These are phyloP conservation scores for Tuber aestivum DNA, from an alignment of 495 filamentous ascomycete species.

Conservation along the genomic window DNA sequence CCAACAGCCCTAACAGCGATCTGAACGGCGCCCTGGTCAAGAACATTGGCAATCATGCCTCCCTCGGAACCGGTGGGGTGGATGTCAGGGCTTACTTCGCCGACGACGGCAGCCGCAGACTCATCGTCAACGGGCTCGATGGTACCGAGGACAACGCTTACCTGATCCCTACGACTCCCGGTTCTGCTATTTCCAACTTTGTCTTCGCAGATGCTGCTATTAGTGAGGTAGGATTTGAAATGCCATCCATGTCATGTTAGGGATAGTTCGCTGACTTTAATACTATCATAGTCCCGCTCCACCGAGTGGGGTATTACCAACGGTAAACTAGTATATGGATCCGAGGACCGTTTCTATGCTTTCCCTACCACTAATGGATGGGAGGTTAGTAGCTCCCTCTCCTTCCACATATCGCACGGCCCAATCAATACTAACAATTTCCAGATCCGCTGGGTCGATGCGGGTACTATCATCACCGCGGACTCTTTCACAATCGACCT, in stretches of 20 bases:
- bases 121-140: conserved; percentile 9
- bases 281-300: conserved; percentile 11
- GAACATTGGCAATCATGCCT: background rate
- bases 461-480: conserved; percentile 7
- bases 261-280: background rate
- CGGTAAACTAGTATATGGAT: conserved; percentile 13
- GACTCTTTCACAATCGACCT: conserved; percentile 16
- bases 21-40: conserved; percentile 7
- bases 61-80: background rate
- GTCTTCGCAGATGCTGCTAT: conserved; percentile 12
- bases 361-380: conserved; percentile 11
- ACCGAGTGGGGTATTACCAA: conserved; percentile 18
- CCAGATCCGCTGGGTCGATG: conserved; percentile 18
- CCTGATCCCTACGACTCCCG: background rate
- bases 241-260: too few species aligned
- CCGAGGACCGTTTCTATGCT: conserved; percentile 14
- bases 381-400: background rate
- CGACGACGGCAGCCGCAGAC: conserved; percentile 13
- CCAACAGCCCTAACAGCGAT: background rate
- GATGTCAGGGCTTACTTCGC: background rate
- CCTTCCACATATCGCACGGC: background rate
- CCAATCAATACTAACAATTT: background rate
- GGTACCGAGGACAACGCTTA: background rate
- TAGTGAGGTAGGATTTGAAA: conserved; percentile 6
- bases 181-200: background rate